Base-by-base conservation (phyloP, 495 filamentous ascomycete genomes). In the Mytilinidion resinicola region DNA sequence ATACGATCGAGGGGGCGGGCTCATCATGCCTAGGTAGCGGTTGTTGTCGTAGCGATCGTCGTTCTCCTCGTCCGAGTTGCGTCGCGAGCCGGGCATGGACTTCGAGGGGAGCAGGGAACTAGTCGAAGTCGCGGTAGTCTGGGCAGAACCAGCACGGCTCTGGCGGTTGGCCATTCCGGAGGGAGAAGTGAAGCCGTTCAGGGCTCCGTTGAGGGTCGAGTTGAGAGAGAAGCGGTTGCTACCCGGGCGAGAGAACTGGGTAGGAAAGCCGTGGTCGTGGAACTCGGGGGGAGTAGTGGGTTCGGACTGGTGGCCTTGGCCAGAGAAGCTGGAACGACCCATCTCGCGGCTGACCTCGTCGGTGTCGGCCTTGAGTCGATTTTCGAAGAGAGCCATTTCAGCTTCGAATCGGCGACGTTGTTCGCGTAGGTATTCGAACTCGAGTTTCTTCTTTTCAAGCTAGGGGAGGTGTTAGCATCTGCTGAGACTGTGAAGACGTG, bases 201-300 rank as follows among this genome's bases (percentile, higher is more conserved):
- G 54, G n/a, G 33, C 38, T 34, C 89, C 88, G 37, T 89, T 91
- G 30, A 83, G 85, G 44, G 95, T 78, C 68, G 86, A 91, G 6
- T 89, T 88, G 20, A 83, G 86, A 15, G 89, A 93, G 74, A 90
- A 92, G 51, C 90, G 82, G 63, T 88, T 88, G 25, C 25, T 30
- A 6, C 25, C 25, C 19, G 87, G 87, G 17, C 89, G 82, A 38
- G 87, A 83, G 57, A 89, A 85, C 44, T 85, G 79, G 62, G 82
- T 80, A 49, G 89, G 81, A 65, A 93, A 85, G 35, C 82, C 81
- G 52, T 81, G 78, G 52, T 96, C 90, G 60, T 82, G 86, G 69
- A 90, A 89, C 70, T 97, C 93, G 17, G 93, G 93, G n/a, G 93
- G 93, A 15, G 95, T 98, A 11, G 93, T 96, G 9, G 92, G 92